phyloP scores from a whole-genome alignment of 495 filamentous ascomycete genomes.

The Lepraria neglecta region DNA sequence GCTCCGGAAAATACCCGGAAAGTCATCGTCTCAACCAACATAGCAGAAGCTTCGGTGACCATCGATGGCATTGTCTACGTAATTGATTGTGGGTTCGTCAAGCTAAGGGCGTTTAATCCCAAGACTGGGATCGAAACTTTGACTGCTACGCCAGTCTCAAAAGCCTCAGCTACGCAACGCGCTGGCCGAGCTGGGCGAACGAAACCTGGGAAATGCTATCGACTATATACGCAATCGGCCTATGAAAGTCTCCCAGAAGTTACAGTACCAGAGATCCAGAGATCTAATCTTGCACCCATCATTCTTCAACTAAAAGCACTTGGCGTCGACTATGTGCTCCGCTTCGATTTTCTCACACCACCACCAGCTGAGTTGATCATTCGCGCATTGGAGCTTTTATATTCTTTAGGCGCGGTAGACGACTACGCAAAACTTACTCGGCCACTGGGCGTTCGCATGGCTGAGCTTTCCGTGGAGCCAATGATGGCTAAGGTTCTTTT shows the following conservation, averaged over 20 bases:
- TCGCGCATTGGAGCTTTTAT: constrained; percentile 83
- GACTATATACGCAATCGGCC: constrained; percentile 77
- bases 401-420: constrained; percentile 82
- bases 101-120: constrained; percentile 83
- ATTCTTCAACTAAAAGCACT: constrained; percentile 93
- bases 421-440: constrained; percentile 86
- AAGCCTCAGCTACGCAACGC: constrained; percentile 87
- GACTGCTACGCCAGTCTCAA: constrained; percentile 81
- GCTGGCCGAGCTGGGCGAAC: constrained; percentile 89
- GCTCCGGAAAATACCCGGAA: constrained; percentile 81
- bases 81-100: constrained; percentile 87
- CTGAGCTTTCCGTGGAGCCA: constrained; percentile 87
- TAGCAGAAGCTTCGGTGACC: constrained; percentile 91
- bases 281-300: constrained; percentile 84
- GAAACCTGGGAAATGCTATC: constrained; percentile 89
- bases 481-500: constrained; percentile 94
- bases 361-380: constrained; percentile 84
- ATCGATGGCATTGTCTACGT: constrained; percentile 93
- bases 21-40: constrained; percentile 91
- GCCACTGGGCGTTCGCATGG: constrained; percentile 84
- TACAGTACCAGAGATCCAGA: constrained; percentile 84
- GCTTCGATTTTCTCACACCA: constrained; percentile 83
- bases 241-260: constrained; percentile 65
- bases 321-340: constrained; percentile 89
- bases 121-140: constrained; percentile 83